Conservation (phyloP, 2,329 filamentous ascomycete genomes). For the Xylariaceae sp. region DNA sequence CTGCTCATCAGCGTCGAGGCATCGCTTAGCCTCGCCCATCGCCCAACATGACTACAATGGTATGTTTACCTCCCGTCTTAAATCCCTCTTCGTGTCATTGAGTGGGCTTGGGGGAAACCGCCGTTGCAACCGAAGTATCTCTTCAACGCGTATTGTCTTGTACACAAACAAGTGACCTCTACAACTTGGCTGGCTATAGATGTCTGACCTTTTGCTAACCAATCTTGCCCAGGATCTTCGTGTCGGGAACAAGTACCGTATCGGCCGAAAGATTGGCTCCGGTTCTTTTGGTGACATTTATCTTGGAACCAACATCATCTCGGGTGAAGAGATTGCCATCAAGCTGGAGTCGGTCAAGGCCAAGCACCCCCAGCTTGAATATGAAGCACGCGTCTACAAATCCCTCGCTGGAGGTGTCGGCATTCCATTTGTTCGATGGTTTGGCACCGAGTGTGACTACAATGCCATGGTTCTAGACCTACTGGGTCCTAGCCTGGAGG, state of each 20-base stretch:
- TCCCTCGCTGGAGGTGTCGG: slow-evolving; percentile 92
- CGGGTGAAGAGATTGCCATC: slow-evolving; percentile 98
- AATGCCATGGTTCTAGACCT: slow-evolving; percentile 99
- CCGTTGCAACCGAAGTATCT: background rate
- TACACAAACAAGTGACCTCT: background rate
- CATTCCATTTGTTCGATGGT: slow-evolving; percentile 99
- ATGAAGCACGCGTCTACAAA: slow-evolving; percentile 92
- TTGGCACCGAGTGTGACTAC: slow-evolving; percentile 99
- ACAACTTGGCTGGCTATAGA: background rate
- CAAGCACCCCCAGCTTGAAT: slow-evolving; percentile 98
- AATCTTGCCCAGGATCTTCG: slow-evolving; percentile 71
- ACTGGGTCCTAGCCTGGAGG: slow-evolving; percentile 90
- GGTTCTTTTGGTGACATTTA: slow-evolving; percentile 99
- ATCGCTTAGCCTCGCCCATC: slow-evolving; percentile 22
- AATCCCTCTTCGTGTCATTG: background rate
- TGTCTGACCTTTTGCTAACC: slow-evolving; percentile 15
- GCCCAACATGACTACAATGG: slow-evolving; percentile 37
- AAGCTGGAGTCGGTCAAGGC: slow-evolving; percentile 99
- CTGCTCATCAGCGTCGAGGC: slow-evolving; percentile 1
- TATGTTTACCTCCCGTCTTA: slow-evolving; percentile 19
- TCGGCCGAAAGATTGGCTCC: slow-evolving; percentile 97
- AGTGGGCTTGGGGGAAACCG: background rate
- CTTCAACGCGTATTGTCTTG: background rate
- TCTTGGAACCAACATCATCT: slow-evolving; percentile 98
- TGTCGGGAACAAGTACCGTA: slow-evolving; percentile 99